Evolutionary conservation across 2,329 filamentous ascomycete genomes (phyloP).

Genomic region (Davidsoniella eucalypti): DNA sequence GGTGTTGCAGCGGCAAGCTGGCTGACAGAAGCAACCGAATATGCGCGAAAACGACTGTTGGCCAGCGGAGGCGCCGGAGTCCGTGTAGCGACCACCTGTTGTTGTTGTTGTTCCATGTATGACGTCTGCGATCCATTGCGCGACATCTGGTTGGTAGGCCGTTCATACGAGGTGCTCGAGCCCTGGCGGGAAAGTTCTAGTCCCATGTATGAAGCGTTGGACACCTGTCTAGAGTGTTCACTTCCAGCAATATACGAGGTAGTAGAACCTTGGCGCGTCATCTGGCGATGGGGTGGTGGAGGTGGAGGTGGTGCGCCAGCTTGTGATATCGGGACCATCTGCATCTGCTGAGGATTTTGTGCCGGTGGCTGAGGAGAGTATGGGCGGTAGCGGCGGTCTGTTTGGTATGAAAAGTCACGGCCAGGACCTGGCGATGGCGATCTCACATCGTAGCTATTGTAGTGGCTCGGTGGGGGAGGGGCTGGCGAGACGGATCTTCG

Average conservation of each 20-base stretch:
- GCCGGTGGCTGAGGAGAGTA: conserved; percentile 13
- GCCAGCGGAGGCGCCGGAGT: conserved; percentile 6
- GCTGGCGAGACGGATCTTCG: conserved; percentile 14
- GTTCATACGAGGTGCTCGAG: conserved; percentile 25
- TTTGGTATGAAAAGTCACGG: conserved; percentile 20
- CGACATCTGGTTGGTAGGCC: conserved; percentile 12
- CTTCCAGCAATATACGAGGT: conserved; percentile 21
- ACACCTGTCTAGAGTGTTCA: conserved; percentile 14
- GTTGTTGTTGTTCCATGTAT: conserved; percentile 15
- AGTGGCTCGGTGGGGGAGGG: conserved; percentile 12
- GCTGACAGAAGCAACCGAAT: conserved; percentile 2
- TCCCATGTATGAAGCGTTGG: conserved; percentile 13
- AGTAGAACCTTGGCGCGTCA: conserved; percentile 23
- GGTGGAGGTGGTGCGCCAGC: conserved; percentile 56
- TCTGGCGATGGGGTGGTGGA: conserved; percentile 68
- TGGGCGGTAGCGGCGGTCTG: conserved; percentile 16
- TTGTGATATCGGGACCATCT: neutral
- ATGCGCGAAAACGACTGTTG: conserved; percentile 11
- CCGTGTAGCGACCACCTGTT: neutral
- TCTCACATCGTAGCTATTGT: conserved; percentile 11
- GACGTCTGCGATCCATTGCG: conserved; percentile 23
- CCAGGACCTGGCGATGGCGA: conserved; percentile 23
- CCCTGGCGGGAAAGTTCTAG: conserved; percentile 22
- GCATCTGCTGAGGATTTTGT: conserved; percentile 9
- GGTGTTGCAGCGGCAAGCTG: neutral